Evolutionary conservation across 768 basidiomycete species (phyloP).

Genomic region (Dentipellis fragilis): DNA sequence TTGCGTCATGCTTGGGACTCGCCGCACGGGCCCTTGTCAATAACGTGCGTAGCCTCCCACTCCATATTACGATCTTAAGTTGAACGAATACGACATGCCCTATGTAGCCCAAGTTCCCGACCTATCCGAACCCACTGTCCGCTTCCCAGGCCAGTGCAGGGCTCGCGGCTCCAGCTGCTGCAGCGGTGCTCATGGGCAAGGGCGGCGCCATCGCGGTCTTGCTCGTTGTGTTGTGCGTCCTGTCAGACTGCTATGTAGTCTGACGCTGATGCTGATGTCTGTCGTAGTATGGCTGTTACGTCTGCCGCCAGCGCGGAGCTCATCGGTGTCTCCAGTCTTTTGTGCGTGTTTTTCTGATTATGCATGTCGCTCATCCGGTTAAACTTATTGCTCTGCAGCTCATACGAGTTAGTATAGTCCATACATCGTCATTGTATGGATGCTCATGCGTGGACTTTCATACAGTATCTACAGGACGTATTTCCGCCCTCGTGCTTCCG

Average conservation of each 20-base stretch:
- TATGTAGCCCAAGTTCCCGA: slow-evolving; percentile 41
- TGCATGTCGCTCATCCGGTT: neutral
- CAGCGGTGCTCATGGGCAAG: slow-evolving; percentile 35
- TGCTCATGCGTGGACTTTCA: neutral
- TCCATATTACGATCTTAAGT: neutral
- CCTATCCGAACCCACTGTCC: slow-evolving; percentile 35
- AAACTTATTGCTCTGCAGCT: slow-evolving; percentile 17
- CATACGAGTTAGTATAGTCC: slow-evolving; percentile 35
- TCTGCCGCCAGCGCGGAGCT: slow-evolving; percentile 36
- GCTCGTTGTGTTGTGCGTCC: slow-evolving; percentile 28
- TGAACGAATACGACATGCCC: too few relatives aligned
- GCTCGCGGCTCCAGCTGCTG: slow-evolving; percentile 36
- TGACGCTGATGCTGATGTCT: slow-evolving; percentile 6
- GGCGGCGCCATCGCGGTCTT: slow-evolving; percentile 34
- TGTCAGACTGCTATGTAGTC: slow-evolving; percentile 8
- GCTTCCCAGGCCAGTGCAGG: slow-evolving; percentile 31
- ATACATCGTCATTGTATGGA: neutral
- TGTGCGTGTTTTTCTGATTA: slow-evolving; percentile 22
- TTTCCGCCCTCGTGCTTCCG: slow-evolving; percentile 2
- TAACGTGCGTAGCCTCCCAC: slow-evolving; percentile 15
- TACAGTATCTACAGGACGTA: slow-evolving; percentile 6
- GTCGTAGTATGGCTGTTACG: slow-evolving; percentile 33
- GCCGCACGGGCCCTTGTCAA: slow-evolving; percentile 27
- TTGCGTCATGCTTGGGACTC: slow-evolving; percentile 38
- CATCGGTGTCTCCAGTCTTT: slow-evolving; percentile 31